Conservation (phyloP, 495 filamentous ascomycete genomes). For the Aspergillus panamensis region DNA sequence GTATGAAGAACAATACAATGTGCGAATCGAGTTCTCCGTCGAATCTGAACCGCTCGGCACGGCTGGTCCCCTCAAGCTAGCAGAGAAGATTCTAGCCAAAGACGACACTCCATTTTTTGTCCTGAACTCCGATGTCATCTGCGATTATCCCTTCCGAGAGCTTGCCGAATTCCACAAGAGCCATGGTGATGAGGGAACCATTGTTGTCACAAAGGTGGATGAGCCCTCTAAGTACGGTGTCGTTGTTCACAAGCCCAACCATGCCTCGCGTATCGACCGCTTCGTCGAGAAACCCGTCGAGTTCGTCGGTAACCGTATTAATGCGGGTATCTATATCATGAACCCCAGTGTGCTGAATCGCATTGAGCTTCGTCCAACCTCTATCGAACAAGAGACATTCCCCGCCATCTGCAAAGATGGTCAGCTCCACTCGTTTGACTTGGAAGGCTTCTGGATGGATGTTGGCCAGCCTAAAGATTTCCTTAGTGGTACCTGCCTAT, state of each 20-base stretch:
- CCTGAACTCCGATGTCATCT: conserved; percentile 97
- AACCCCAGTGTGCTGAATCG: conserved; percentile 87
- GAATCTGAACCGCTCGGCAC: conserved; percentile 95
- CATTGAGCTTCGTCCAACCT: conserved; percentile 95
- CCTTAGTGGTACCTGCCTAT: conserved; percentile 92
- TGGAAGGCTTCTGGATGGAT: conserved; percentile 99
- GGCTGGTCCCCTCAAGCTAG: conserved; percentile 92
- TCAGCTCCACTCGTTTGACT: conserved; percentile 93
- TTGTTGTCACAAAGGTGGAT: conserved; percentile 98
- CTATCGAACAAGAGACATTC: conserved; percentile 99
- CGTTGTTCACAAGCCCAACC: conserved; percentile 93
- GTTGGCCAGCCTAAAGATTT: conserved; percentile 99
- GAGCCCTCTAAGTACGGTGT: conserved; percentile 99
- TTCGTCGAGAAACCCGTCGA: conserved; percentile 99
- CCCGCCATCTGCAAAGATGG: conserved; percentile 88
- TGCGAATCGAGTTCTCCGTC: conserved; percentile 94
- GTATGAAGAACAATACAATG: conserved; percentile 88
- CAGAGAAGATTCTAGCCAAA: conserved; percentile 89
- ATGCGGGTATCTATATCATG: conserved; percentile 98
- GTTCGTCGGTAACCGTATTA: conserved; percentile 99
- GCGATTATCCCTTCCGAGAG: conserved; percentile 92
- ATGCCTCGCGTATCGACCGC: conserved; percentile 89
- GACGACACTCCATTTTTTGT: conserved; percentile 96
- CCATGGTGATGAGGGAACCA: conserved; percentile 95
- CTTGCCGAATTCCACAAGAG: conserved; percentile 83